Evolutionary conservation across 1,284 basidiomycete species (phyloP), one percentile per base, ranked within the genome.

Genomic region (Apiotrichum veenhuisii): DNA sequence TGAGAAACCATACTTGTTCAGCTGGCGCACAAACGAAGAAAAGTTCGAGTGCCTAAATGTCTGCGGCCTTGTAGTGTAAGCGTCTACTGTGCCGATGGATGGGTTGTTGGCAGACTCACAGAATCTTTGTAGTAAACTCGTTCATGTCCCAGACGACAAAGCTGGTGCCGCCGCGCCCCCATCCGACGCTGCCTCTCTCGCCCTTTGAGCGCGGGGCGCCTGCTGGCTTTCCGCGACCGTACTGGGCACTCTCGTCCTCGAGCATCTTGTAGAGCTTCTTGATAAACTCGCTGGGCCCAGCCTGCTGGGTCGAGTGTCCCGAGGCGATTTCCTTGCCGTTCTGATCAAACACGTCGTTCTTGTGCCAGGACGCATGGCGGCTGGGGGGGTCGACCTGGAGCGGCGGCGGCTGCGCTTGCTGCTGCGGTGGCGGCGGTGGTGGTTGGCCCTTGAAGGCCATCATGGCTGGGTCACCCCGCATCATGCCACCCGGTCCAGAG

Each of bases 61-160:
- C 51, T 89, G 86, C 0, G 94, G 94, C 42, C 72, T 75, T 36
- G 15, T 12, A 7, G 33, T 38, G 12, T 11, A 12, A 20, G 34
- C 7, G 10, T 26, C 11, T n/a, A n/a, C 33, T 11, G 4, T 20
- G n/a, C 11, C 22, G 15, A 23, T 22, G 22, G 49, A 12, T 3
- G 36, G 22, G 3, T 30, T 8, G 42, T n/a, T 37, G 20, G 36
- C 20, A 18, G 48, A 70, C 72, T 71, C 51, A 75, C 49, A 97
- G 82, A 67, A 97, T 90, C 49, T 87, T 86, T 73, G 92, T 95
- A 44, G 92, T 95, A 77, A 98, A 97, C 67, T 92, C 89, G 79
- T 93, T 95, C 89, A 96, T 95, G 80, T 97, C 91, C 86, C 93
- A 95, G 65, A 98, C 92, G 71, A 97, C 87, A 72, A 97, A 97